These are phyloP conservation scores for Penicillium sp. DNA, from an alignment of 2,329 filamentous ascomycete genomes.

Conservation along the genomic window DNA sequence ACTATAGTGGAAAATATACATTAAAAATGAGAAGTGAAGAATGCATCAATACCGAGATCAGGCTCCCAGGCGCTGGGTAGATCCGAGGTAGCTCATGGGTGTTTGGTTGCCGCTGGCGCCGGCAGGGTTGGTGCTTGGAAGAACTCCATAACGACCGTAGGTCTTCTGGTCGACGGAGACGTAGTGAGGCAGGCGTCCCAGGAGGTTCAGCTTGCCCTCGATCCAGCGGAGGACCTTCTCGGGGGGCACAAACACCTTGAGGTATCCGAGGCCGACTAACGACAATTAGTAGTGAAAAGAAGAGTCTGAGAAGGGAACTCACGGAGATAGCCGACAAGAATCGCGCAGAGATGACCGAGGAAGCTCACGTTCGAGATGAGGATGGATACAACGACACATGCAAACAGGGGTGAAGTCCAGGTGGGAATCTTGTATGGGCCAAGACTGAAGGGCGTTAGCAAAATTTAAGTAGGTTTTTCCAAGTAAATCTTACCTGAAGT, in stretches of 20 bases:
- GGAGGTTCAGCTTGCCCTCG: conserved; percentile 76
- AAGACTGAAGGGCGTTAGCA: conserved; percentile 36
- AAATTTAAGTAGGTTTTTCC: not conserved
- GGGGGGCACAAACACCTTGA: conserved; percentile 80
- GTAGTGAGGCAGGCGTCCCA: conserved; percentile 78
- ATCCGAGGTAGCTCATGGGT: conserved; percentile 53
- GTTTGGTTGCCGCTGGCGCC: conserved; percentile 28
- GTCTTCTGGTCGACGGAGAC: conserved; percentile 94
- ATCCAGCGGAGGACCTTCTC: conserved; percentile 82
- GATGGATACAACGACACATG: conserved; percentile 64
- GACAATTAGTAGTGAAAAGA: conserved; percentile 7
- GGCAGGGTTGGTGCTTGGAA: conserved; percentile 52
- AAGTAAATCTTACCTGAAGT: conserved; percentile 49
- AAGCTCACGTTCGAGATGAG: conserved; percentile 74
- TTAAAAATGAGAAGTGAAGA: conserved; percentile 19
- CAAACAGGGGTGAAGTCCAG: conserved; percentile 77
- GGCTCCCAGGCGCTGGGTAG: conserved; percentile 59
- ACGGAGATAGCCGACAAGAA: conserved; percentile 81
- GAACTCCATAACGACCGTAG: conserved; percentile 80
- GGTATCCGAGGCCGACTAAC: conserved; percentile 71
- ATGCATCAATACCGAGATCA: conserved; percentile 34
- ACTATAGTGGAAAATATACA: conserved; percentile 26
- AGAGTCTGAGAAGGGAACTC: conserved; percentile 31
- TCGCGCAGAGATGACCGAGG: conserved; percentile 74
- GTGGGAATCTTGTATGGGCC: conserved; percentile 69